Conservation (phyloP, 768 basidiomycete genomes). For the Arthromyces matolae region DNA sequence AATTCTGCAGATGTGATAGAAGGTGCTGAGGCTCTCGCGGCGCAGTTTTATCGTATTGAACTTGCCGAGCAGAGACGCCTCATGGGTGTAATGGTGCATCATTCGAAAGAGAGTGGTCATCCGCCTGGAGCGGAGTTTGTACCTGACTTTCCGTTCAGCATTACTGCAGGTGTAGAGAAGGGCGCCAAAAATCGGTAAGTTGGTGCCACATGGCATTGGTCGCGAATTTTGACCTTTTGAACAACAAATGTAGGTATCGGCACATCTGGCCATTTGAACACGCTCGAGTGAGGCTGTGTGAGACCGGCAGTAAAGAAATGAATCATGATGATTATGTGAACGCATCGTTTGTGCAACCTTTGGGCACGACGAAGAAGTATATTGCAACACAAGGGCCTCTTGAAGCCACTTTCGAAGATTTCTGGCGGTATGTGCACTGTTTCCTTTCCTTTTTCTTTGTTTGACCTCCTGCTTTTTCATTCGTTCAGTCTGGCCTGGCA, state of each 20-base stretch:
- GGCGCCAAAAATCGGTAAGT: slow-evolving; percentile 86
- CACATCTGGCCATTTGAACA: slow-evolving; percentile 99
- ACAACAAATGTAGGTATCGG: slow-evolving; percentile 72
- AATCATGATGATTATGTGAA: slow-evolving; percentile 85
- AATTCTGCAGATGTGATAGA: slow-evolving; percentile 48
- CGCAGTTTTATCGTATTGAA: slow-evolving; percentile 93
- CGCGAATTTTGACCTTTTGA: not conserved
- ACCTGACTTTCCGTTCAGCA: slow-evolving; percentile 77
- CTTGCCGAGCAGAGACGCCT: slow-evolving; percentile 85
- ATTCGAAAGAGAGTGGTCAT: slow-evolving; percentile 57
- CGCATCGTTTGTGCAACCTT: slow-evolving; percentile 87
- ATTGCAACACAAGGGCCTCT: slow-evolving; percentile 97
- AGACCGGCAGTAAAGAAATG: slow-evolving; percentile 16
- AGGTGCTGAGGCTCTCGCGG: slow-evolving; percentile 76
- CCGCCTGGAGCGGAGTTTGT: slow-evolving; percentile 5
- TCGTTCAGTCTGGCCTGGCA: slow-evolving; percentile 77
- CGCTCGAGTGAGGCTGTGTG: slow-evolving; percentile 75
- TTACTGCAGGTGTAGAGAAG: slow-evolving; percentile 93
- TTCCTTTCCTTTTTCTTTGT: slow-evolving; percentile 1
- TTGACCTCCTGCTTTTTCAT: not conserved
- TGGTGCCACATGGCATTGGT: not conserved
- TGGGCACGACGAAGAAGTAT: slow-evolving; percentile 77
- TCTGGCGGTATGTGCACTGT: slow-evolving; percentile 95
- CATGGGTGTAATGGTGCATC: slow-evolving; percentile 90
- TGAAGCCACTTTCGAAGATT: slow-evolving; percentile 84